Conservation (phyloP, 2,329 filamentous ascomycete genomes). For the Rhinocladiella mackenziei region DNA sequence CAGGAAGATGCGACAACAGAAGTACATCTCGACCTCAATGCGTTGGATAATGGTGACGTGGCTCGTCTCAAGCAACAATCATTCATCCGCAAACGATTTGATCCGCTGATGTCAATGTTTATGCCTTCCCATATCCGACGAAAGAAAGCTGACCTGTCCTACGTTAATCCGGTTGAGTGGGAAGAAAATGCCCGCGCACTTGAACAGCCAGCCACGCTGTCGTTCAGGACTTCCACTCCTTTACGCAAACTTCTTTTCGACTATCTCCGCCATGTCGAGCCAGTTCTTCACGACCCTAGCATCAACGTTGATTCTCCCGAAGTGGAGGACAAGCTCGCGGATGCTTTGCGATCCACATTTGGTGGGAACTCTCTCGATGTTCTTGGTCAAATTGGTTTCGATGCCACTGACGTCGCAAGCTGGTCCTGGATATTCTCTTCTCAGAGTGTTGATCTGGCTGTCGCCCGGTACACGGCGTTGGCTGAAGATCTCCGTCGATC, state of each 20-base stretch:
- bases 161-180: constrained; percentile 13
- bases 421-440: constrained; percentile 49
- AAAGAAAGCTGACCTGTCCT: constrained; percentile 19
- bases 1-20: constrained; percentile 4
- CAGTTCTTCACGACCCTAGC: constrained; percentile 26
- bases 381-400: constrained; percentile 35
- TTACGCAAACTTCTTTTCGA: constrained; percentile 37
- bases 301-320: background rate
- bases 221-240: constrained; percentile 24
- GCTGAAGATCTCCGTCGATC: constrained; percentile 28
- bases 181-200: constrained; percentile 3
- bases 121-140: constrained; percentile 12
- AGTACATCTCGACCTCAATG: constrained; percentile 1
- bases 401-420: constrained; percentile 39
- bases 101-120: constrained; percentile 13
- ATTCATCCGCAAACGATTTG: constrained; percentile 3
- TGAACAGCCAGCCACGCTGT: constrained; percentile 20
- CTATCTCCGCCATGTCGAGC: constrained; percentile 38
- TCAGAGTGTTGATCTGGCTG: constrained; percentile 35
- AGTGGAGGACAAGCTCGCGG: constrained; percentile 25
- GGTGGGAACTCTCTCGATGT: constrained; percentile 30
- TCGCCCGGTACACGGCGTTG: constrained; percentile 36
- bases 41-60: background rate
- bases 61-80: background rate
- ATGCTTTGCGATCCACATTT: constrained; percentile 36